Base-by-base conservation (phyloP, 805 yeast species). In the Starmerella scarabaei region DNA sequence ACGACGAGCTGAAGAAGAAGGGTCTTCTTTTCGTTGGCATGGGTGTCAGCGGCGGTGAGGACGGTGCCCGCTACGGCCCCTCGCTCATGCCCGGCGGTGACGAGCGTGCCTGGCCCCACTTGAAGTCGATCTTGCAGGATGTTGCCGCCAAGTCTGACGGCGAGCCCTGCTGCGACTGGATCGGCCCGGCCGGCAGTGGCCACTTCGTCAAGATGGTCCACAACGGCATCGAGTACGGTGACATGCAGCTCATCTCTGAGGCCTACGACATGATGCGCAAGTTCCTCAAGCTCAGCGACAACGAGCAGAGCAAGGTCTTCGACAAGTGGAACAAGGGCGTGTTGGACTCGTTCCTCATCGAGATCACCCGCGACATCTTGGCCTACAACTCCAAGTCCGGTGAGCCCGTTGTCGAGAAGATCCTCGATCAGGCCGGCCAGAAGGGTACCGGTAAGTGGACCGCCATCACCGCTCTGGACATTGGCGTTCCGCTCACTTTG, bases 401-500 rank as follows among this genome's bases (percentile, higher is more conserved):
- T 54, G 75, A 76, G 52, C 94, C 97, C 57, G 68, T 91, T 52
- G 93, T 88, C 45, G 97, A 91, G 72, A 91, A 88, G 75, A 86
- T 88, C 61, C 69, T 85, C 65, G 98, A 88, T 68, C 65, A 82
- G 59, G 98, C 98, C 54, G 97, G 97, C 57, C 97, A 88, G 73
- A 88, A 88, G 75, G 98, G 98, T 75, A 88, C 98, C 53, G 98
- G 98, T 72, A 88, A 88, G 72, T 88, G 98, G 98, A 91, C 97
- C 54, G 96, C 97, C 51, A 83, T 88, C 66, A 86, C 85, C 64
- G 97, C 97, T 49, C 72, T 88, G 57, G 97, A 91, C 67, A 73
- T 91, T 56, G 97, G 97, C 66, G 84, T 83, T 81, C 98, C 98
- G 54, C 94, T 88, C 55, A 85, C 97, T 48, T 73, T 88, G 63